A percentile compares a stretch with the other conserved stretches of the same genome.
Evolutionary conservation across 768 basidiomycete genomes (phyloP).

Genomic region (Hydnum rufescens): DNA sequence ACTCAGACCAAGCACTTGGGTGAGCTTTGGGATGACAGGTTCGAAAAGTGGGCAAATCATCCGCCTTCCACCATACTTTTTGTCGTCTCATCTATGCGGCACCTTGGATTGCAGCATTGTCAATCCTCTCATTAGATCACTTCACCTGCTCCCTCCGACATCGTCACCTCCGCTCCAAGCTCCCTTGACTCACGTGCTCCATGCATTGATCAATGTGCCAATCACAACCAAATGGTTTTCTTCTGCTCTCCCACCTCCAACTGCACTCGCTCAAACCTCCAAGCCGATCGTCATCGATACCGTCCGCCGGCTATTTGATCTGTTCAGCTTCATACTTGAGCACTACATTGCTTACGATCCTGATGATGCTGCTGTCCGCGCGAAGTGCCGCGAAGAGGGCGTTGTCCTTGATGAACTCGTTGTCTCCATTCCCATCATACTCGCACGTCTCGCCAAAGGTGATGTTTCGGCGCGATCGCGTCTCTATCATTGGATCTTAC

Average conservation of each 20-base stretch:
- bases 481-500: slow-evolving; percentile 50
- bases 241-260: slow-evolving; percentile 14
- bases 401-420: slow-evolving; percentile 56
- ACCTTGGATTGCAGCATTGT: slow-evolving; percentile 31
- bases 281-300: slow-evolving; percentile 7
- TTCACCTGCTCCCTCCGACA: slow-evolving; percentile 42
- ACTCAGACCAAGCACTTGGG: slow-evolving; percentile 9
- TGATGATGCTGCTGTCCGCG: slow-evolving; percentile 43
- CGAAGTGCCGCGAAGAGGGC: slow-evolving; percentile 31
- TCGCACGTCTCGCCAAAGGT: slow-evolving; percentile 48
- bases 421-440: slow-evolving; percentile 53
- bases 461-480: slow-evolving; percentile 36
- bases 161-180: slow-evolving; percentile 44
- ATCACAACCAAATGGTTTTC: slow-evolving; percentile 46
- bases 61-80: background rate
- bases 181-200: slow-evolving; percentile 66
- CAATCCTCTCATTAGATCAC: slow-evolving; percentile 46
- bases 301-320: slow-evolving; percentile 42
- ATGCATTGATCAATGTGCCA: slow-evolving; percentile 64
- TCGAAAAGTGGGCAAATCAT: slow-evolving; percentile 25
- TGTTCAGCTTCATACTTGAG: slow-evolving; percentile 37
- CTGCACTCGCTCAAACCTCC: slow-evolving; percentile 9
- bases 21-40: slow-evolving; percentile 12
- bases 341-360: slow-evolving; percentile 54
- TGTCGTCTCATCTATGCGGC: background rate